Conservation (phyloP, 345 rosid species). For the Eucalyptus cloeziana region DNA sequence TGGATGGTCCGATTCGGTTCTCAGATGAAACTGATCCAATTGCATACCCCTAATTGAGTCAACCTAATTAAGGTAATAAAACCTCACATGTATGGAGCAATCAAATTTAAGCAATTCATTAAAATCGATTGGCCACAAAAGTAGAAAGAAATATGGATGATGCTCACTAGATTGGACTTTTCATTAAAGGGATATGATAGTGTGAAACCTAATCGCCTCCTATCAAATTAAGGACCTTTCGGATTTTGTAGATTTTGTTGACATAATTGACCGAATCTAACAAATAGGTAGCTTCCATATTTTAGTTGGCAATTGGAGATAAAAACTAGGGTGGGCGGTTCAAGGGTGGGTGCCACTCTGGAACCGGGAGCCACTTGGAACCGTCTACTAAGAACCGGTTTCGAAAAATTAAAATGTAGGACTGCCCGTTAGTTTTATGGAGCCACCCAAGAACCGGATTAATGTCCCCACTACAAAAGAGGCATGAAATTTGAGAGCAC, state of each 20-base stretch:
- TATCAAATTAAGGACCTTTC: background rate
- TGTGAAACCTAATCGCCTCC: background rate
- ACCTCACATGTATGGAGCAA: background rate
- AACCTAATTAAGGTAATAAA: background rate
- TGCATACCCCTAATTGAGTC: too few species aligned
- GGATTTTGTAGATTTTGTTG: background rate
- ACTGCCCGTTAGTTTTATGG: background rate
- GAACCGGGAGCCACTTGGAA: background rate
- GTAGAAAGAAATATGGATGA: background rate
- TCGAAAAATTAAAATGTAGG: background rate
- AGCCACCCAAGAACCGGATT: background rate
- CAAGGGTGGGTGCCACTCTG: background rate
- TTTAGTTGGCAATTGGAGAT: background rate
- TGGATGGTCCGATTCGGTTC: too few species aligned
- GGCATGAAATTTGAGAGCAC: too few species aligned
- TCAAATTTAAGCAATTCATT: background rate
- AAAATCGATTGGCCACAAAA: background rate
- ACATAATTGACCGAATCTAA: background rate
- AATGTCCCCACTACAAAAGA: background rate
- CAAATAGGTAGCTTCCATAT: background rate
- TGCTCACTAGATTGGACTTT: background rate
- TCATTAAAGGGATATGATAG: background rate
- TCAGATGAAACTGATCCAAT: too few species aligned
- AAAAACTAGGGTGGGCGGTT: background rate
- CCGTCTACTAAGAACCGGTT: background rate